A percentile compares a stretch with the other conserved stretches of the same genome.
These are phyloP conservation scores for Cinnamomum micranthum DNA, from an alignment of 164 flowering plant species.

Conservation along the genomic window DNA sequence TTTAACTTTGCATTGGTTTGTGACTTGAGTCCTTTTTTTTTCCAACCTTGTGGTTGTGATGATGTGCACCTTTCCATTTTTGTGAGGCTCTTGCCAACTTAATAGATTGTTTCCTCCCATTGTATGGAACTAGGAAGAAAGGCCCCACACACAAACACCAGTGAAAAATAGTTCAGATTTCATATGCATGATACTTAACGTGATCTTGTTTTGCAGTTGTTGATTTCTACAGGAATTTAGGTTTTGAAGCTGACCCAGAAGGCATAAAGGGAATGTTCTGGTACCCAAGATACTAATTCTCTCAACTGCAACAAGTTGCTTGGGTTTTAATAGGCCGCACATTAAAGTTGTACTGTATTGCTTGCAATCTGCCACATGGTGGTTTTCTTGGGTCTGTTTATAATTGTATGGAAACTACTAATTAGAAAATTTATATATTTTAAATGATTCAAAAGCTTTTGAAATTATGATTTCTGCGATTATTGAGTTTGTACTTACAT, in stretches of 20 bases:
- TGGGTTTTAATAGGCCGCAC: neutral
- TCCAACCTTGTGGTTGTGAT: too few relatives aligned
- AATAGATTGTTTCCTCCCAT: neutral
- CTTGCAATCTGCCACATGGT: neutral
- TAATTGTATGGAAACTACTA: too few relatives aligned
- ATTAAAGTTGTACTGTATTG: neutral
- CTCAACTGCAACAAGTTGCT: neutral
- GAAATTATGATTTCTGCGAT: too few relatives aligned
- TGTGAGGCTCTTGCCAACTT: neutral
- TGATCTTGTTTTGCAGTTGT: conserved; percentile 61
- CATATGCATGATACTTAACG: neutral
- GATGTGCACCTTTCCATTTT: neutral
- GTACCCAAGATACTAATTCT: conserved; percentile 56
- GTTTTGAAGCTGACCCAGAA: conserved; percentile 95
- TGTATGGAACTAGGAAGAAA: neutral
- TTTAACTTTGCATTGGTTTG: neutral
- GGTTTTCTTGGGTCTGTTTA: neutral
- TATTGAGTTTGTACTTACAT: too few relatives aligned
- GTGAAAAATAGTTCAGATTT: neutral
- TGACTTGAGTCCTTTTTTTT: neutral
- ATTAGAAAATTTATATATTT: too few relatives aligned
- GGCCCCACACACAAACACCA: neutral
- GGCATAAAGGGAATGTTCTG: conserved; percentile 99
- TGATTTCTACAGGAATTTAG: conserved; percentile 81
- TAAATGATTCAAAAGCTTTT: too few relatives aligned